Conservation (phyloP, 495 filamentous ascomycete species). For the Xylaria longipes region DNA sequence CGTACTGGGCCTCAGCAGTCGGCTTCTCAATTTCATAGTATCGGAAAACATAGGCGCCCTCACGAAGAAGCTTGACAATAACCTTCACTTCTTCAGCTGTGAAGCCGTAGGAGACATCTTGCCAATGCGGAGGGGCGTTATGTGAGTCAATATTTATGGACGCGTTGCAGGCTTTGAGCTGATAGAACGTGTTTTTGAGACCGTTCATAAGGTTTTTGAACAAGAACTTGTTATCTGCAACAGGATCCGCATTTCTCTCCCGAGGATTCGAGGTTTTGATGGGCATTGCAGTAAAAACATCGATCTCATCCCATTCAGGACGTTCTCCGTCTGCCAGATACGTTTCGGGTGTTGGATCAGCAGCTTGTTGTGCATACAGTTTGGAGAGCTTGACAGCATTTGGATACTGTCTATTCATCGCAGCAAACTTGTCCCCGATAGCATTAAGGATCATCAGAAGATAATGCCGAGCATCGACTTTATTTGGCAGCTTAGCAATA, state of each 20-base stretch:
- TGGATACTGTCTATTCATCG: constrained; percentile 94
- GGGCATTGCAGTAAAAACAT: constrained; percentile 94
- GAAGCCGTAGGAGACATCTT: constrained; percentile 95
- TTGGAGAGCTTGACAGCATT: constrained; percentile 93
- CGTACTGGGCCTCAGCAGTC: constrained; percentile 72
- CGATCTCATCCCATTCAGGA: constrained; percentile 96
- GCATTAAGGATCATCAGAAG: constrained; percentile 97
- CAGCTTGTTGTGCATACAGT: constrained; percentile 67
- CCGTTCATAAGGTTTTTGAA: constrained; percentile 99
- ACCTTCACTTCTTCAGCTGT: constrained; percentile 96
- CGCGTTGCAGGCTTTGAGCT: constrained; percentile 85
- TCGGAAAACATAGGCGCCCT: constrained; percentile 92
- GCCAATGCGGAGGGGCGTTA: constrained; percentile 88
- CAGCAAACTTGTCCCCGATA: constrained; percentile 96
- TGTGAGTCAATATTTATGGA: constrained; percentile 71
- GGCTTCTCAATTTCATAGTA: constrained; percentile 93
- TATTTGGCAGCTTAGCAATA: constrained; percentile 89
- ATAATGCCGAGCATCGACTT: constrained; percentile 92
- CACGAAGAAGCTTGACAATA: constrained; percentile 95
- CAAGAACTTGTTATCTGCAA: constrained; percentile 97
- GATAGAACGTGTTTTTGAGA: constrained; percentile 95
- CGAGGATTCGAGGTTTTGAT: constrained; percentile 95
- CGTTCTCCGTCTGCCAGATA: constrained; percentile 82
- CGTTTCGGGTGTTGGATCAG: constrained; percentile 75
- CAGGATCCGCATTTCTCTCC: constrained; percentile 87